Conservation (phyloP, 2,329 filamentous ascomycete species). For the Penicillium brasilianum region DNA sequence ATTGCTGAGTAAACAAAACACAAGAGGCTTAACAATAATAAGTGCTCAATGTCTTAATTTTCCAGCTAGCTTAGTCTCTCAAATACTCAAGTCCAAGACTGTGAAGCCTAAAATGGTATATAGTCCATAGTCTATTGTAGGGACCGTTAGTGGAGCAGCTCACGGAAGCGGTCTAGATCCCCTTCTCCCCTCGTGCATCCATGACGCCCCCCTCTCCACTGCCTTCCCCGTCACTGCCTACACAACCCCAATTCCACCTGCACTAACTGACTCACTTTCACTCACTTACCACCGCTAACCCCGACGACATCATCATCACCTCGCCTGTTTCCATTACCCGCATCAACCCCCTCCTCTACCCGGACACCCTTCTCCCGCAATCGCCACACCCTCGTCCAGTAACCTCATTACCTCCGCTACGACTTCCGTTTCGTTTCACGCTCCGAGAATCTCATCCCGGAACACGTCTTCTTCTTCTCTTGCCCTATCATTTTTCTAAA, state of each 20-base stretch:
- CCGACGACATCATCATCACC: too few relatives aligned
- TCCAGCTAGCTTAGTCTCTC: background rate
- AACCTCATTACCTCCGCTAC: background rate
- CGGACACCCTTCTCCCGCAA: too few relatives aligned
- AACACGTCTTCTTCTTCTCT: background rate
- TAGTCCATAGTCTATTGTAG: background rate
- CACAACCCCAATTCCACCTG: slow-evolving; percentile 2
- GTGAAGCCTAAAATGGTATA: background rate
- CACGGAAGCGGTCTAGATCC: slow-evolving; percentile 26
- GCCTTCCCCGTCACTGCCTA: background rate
- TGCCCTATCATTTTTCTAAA: slow-evolving; percentile 5
- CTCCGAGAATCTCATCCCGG: too few relatives aligned
- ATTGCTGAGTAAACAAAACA: background rate
- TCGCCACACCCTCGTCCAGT: background rate
- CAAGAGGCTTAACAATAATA: background rate
- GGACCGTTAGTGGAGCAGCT: slow-evolving; percentile 25
- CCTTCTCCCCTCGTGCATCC: slow-evolving; percentile 20
- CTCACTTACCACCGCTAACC: background rate
- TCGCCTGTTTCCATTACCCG: too few relatives aligned
- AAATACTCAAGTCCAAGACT: background rate
- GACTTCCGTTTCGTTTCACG: too few relatives aligned
- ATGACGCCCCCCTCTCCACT: slow-evolving; percentile 21
- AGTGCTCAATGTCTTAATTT: too few relatives aligned
- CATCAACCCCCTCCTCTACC: background rate
- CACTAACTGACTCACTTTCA: too few relatives aligned